Conservation (phyloP, 768 basidiomycete genomes). For the Auriscalpium vulgare region DNA sequence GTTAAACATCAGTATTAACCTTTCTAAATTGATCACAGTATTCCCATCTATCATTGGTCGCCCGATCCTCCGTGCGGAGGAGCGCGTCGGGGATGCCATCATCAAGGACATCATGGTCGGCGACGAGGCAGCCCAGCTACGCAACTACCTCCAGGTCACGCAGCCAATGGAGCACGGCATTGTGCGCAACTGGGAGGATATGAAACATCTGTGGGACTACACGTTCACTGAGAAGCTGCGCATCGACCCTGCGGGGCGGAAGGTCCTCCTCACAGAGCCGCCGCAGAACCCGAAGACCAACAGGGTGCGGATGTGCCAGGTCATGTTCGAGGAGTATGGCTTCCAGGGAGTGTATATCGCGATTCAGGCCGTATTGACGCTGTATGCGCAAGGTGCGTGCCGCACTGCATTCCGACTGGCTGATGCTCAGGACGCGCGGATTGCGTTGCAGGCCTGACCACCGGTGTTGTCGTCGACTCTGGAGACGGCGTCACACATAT, state of each 20-base stretch:
- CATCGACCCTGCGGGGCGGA: constrained; percentile 78
- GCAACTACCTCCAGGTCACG: constrained; percentile 92
- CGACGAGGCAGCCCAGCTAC: constrained; percentile 90
- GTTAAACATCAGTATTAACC: neutral
- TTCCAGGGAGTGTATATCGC: constrained; percentile 95
- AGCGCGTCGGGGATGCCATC: constrained; percentile 75
- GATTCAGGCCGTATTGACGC: constrained; percentile 95
- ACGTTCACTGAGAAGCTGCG: constrained; percentile 95
- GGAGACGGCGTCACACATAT: constrained; percentile 99
- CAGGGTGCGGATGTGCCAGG: constrained; percentile 88
- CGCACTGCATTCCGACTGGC: neutral
- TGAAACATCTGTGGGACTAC: constrained; percentile 97
- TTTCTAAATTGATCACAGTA: constrained; percentile 36
- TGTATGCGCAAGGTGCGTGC: constrained; percentile 92
- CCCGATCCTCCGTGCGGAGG: constrained; percentile 95
- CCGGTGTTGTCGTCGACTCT: constrained; percentile 98
- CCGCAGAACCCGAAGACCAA: constrained; percentile 98
- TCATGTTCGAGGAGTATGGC: constrained; percentile 99
- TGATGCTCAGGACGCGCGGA: neutral
- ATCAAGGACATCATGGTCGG: constrained; percentile 99
- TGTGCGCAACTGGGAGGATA: constrained; percentile 98
- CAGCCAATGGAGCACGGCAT: constrained; percentile 99
- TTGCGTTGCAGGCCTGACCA: constrained; percentile 69
- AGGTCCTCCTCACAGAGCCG: constrained; percentile 92
- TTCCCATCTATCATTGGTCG: constrained; percentile 97